Percentiles rank a stretch among this genome's conserved stretches.
These are phyloP conservation scores for Phytophthora pistaciae DNA, from an alignment of 352 stramenopile species.

Conservation along the genomic window DNA sequence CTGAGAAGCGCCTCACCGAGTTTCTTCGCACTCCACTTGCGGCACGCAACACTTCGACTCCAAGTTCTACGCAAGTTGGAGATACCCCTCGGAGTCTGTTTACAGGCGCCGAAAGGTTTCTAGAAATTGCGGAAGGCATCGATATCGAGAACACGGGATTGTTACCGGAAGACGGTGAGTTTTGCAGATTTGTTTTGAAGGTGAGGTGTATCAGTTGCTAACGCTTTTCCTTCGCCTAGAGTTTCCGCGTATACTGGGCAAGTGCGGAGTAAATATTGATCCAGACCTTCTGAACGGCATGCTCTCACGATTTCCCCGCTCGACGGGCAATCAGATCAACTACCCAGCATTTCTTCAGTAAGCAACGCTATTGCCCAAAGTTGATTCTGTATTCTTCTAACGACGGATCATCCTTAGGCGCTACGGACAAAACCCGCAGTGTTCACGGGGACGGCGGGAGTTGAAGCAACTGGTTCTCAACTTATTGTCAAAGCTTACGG, in stretches of 20 bases:
- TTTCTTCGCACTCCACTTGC: conserved; percentile 43
- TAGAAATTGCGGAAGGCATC: conserved; percentile 52
- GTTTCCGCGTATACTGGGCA: conserved; percentile 45
- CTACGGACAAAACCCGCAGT: conserved; percentile 57
- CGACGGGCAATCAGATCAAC: conserved; percentile 39
- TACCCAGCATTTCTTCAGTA: conserved; percentile 69
- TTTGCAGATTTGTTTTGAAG: neutral
- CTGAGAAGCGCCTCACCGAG: conserved; percentile 51
- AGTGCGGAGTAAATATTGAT: conserved; percentile 42
- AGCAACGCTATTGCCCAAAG: neutral
- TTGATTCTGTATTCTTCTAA: no score
- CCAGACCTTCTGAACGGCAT: conserved; percentile 46
- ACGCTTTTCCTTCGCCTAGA: conserved; percentile 26
- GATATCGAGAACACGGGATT: conserved; percentile 46
- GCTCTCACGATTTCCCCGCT: conserved; percentile 58
- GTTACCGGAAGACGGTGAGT: conserved; percentile 52
- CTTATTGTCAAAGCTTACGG: conserved; percentile 22
- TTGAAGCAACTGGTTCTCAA: conserved; percentile 46
- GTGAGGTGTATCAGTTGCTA: neutral
- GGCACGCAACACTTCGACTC: neutral
- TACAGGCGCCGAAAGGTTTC: conserved; percentile 63
- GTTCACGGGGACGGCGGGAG: conserved; percentile 45
- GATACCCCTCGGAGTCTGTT: conserved; percentile 52
- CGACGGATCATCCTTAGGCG: conserved; percentile 29
- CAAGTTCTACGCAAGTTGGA: neutral